These are phyloP conservation scores for Penicillium longicatenatum DNA, from an alignment of 495 filamentous ascomycete species.

Conservation along the genomic window DNA sequence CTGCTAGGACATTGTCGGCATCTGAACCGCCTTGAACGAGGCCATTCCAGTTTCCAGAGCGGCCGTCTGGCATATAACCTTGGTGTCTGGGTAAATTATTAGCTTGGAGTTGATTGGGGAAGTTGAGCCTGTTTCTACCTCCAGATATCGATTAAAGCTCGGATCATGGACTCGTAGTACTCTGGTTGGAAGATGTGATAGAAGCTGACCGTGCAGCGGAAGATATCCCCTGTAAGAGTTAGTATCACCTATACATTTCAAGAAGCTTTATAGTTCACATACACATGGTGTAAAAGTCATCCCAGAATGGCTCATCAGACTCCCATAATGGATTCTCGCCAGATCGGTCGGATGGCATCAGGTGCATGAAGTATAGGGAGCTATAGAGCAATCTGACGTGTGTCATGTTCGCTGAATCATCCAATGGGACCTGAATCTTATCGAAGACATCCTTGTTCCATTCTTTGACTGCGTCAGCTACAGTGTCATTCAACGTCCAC, in stretches of 20 bases:
- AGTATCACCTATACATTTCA: constrained; percentile 9
- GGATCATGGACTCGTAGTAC: constrained; percentile 64
- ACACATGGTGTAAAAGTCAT: constrained; percentile 54
- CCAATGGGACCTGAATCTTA: constrained; percentile 57
- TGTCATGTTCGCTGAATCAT: constrained; percentile 53
- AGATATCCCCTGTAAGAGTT: constrained; percentile 39
- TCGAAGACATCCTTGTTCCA: constrained; percentile 66
- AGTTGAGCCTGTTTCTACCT: constrained; percentile 33
- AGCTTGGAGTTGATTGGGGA: background rate
- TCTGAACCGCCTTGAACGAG: constrained; percentile 75
- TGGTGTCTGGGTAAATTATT: constrained; percentile 37
- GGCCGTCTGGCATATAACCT: constrained; percentile 59
- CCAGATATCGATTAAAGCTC: constrained; percentile 51
- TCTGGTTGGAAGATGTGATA: constrained; percentile 68
- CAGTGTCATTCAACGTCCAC: constrained; percentile 47
- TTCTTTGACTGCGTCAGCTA: constrained; percentile 50
- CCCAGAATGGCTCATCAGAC: constrained; percentile 69
- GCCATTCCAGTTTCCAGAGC: constrained; percentile 64
- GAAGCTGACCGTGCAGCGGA: constrained; percentile 48
- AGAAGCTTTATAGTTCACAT: too few species aligned
- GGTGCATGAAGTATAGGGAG: constrained; percentile 67
- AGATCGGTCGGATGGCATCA: constrained; percentile 72
- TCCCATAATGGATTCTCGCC: constrained; percentile 73
- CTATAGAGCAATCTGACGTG: constrained; percentile 69
- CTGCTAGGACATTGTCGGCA: constrained; percentile 50